These are phyloP conservation scores for Colletotrichum musae DNA, from an alignment of 2,329 filamentous ascomycete genomes.

Conservation along the genomic window DNA sequence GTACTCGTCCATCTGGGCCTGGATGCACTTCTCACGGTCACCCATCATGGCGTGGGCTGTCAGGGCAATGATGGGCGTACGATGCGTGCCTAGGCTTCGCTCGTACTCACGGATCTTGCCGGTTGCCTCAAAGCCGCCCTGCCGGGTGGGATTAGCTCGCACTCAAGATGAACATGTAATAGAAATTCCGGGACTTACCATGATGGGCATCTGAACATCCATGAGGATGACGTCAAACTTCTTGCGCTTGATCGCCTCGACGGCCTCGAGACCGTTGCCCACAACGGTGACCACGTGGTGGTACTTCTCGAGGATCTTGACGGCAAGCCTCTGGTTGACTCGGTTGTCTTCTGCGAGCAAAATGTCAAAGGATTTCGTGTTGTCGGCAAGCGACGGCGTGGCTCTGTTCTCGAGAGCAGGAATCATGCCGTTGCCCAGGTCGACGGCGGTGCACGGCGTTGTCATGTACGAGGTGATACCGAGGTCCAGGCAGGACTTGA, in stretches of 20 bases:
- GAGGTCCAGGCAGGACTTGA: slow-evolving; percentile 94
- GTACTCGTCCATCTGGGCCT: slow-evolving; percentile 99
- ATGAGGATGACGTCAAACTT: slow-evolving; percentile 97
- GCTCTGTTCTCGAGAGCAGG: slow-evolving; percentile 94
- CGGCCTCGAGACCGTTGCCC: slow-evolving; percentile 92
- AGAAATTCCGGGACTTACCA: slow-evolving; percentile 71
- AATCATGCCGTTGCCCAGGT: slow-evolving; percentile 95
- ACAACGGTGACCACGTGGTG: slow-evolving; percentile 94
- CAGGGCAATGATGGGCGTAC: slow-evolving; percentile 95
- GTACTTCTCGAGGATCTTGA: slow-evolving; percentile 98
- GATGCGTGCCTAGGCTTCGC: slow-evolving; percentile 81
- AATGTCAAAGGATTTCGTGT: slow-evolving; percentile 96
- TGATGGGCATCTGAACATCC: slow-evolving; percentile 99
- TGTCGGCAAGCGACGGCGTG: slow-evolving; percentile 91
- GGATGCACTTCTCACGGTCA: slow-evolving; percentile 97
- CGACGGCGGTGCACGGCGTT: slow-evolving; percentile 92
- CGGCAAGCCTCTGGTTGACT: slow-evolving; percentile 95
- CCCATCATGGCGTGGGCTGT: slow-evolving; percentile 99
- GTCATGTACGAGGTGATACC: slow-evolving; percentile 99
- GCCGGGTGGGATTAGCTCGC: slow-evolving; percentile 38
- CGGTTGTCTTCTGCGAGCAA: slow-evolving; percentile 96
- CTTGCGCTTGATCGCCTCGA: slow-evolving; percentile 91
- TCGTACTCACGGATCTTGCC: slow-evolving; percentile 97
- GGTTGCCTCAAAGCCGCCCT: slow-evolving; percentile 97
- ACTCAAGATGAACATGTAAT: slow-evolving; percentile 26